Base-by-base conservation (phyloP, 257 asterid species). In the Catharanthus roseus region DNA sequence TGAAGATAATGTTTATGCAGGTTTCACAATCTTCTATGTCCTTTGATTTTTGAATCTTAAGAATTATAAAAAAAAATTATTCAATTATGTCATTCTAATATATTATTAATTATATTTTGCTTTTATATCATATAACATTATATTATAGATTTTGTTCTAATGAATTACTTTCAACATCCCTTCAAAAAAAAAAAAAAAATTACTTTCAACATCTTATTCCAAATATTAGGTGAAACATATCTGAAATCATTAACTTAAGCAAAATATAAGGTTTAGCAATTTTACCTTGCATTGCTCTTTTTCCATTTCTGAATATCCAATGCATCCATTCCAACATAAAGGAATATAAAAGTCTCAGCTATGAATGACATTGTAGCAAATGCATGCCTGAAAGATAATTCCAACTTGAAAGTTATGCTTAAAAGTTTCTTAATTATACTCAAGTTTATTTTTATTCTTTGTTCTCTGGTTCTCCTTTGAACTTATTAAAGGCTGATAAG, bases 281-380 rank as follows among this genome's bases (percentile, higher is more conserved):
- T 42, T 31, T 77, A 87, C 93, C 90, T 85, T 72, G 84, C 84
- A 62, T 80, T 74, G 26, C 83, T 83, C 45, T 77, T 80, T 55
- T 65, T 85, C 93, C 93, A 87, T 72, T 85, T 87, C 72, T 84
- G 89, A 47, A 87, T 82, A 84, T 87, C 93, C 8, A 87, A 79
- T 29, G 90, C 90, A 83, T 87, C 93, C 90, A 87, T 87, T 77
- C 92, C 92, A 71, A 87, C 92, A 72, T 87, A 85, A 2, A 87
- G 82, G 76, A 87, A 87, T 67, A 87, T 87, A 75, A 85, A 87
- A 50, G 76, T 77, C 80, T 87, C 93, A 21, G 89, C 84, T 63
- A 87, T 86, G 75, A 87, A 85, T 42, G 93, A 87, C 74, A 85
- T 72, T n/a, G 93, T 75, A 31, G 93, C 93, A 79, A 87, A 87